Evolutionary conservation across 1,284 basidiomycete species (phyloP), one percentile per base, ranked within the genome.

Genomic region (Boletus sp.): DNA sequence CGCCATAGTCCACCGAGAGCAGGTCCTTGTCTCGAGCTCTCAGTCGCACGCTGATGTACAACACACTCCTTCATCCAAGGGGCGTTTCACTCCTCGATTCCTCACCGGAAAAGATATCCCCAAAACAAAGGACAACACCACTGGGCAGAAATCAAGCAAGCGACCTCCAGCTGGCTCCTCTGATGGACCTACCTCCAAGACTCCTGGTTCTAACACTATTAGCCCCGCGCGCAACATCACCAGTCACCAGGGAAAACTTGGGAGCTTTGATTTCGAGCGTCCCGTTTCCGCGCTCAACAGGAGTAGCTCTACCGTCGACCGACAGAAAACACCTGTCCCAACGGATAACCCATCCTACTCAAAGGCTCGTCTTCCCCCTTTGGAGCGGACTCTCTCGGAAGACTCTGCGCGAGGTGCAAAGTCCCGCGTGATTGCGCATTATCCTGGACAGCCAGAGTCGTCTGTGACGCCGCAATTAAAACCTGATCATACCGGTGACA

Each of bases 241-340:
- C 13, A 67, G 25, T 35, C 64, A 66, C 33, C 73, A 55, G 66
- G 77, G 58, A 49, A 70, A 74, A 57, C 79, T 84, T 55, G 82
- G 82, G 6, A 84, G 79, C 57, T 88, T 87, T 60, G 84, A 88
- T 58, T 87, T 88, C 55, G 85, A 88, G 64, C 70, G 80, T 22
- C 77, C 80, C 0, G 73, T 68, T n/a, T 65, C 67, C 14, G 52
- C 62, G 10, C 52, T 70, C 45, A 63, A 69, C 46, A 53, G 53
- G 46, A 66, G 59, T 17, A 55, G 25, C 36, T 68, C 67, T 14
- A 65, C 59, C 19, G 35, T 65, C 8, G 56, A 66, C 38, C 57
- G 44, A 33, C 54, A 53, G 26, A 52, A 44, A 29, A 33, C 46
- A 10, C 44, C 23, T 17, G 13, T 38, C 35, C 23, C 35, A 14